Evolutionary conservation across 805 yeast species (phyloP), one percentile per base, ranked within the genome.

Genomic region (Yamadazyma sp.): DNA sequence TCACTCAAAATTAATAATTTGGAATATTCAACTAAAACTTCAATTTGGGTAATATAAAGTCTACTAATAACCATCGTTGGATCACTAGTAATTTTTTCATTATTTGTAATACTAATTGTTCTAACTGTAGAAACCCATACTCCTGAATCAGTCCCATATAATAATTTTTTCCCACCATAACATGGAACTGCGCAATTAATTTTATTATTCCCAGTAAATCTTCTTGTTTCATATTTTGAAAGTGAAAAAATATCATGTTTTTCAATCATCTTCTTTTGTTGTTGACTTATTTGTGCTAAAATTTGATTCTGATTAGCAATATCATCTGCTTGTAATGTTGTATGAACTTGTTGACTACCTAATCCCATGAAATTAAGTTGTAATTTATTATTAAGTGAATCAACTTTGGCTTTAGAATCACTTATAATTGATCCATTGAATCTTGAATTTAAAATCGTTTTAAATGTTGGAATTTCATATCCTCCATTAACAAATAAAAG

Each of bases 81-180:
- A 31, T 77, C 80, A 1, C 83, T 73, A 31, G 81, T 80, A 30
- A 74, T 70, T 47, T 64, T 65, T 36, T 67, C 71, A 31, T 67
- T 68, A 7, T 73, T 64, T 0, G 69, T 63, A 34, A 78, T 62
- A 23, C 75, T 68, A 38, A 72, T 75, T 6, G 77, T 75, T 27
- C 75, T 57, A n/a, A 71, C 75, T 50, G 87, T 87, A 29, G 93
- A 78, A 30, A 87, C 76, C 69, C 83, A 93, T 3, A 93, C 80
- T 4, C 98, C 98, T 1, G 82, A 73, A 53, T 87, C 95, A 0
- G 98, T 88, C 27, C 98, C 98, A 52, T 86, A 89, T 23, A 93
- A 58, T 45, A 89, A 63, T 54, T 89, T 86, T 45, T 95, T 76
- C 14, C 98, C 98, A 35, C 96, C 96, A 53, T 93, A 95, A 57